Conservation (phyloP, 768 basidiomycete species). For the Melanogaster broomeanus region DNA sequence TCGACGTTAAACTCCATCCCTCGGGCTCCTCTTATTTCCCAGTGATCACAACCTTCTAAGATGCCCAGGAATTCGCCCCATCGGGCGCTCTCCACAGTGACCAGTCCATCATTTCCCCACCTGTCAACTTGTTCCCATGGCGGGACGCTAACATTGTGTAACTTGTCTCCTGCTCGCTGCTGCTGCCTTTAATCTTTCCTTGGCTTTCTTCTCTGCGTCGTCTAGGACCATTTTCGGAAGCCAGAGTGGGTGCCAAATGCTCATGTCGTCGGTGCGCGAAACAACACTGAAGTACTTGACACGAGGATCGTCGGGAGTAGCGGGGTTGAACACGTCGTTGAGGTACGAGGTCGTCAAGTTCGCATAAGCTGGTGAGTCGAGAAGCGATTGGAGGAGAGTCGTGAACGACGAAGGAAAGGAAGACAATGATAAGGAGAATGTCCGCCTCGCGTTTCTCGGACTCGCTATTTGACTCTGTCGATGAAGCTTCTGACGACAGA, state of each 20-base stretch:
- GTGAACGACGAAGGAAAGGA: conserved; percentile 83
- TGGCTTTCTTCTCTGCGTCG: conserved; percentile 67
- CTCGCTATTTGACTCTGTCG: background rate
- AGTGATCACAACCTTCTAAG: conserved; percentile 91
- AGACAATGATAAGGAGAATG: conserved; percentile 52
- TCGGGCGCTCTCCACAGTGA: conserved; percentile 86
- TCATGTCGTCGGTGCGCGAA: conserved; percentile 65
- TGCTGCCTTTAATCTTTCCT: conserved; percentile 42
- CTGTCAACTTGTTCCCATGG: conserved; percentile 53
- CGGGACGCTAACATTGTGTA: conserved; percentile 25
- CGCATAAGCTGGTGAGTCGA: conserved; percentile 96
- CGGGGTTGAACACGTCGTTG: conserved; percentile 77
- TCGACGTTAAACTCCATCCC: conserved; percentile 71
- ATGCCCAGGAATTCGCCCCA: conserved; percentile 97
- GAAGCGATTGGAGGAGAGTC: conserved; percentile 79
- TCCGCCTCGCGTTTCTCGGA: conserved; percentile 32
- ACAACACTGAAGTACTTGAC: conserved; percentile 95
- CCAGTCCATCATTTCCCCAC: conserved; percentile 91
- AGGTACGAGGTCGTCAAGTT: conserved; percentile 88
- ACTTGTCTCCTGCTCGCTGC: background rate
- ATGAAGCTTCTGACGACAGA: background rate
- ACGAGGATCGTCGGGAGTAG: conserved; percentile 71
- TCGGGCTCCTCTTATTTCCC: conserved; percentile 91
- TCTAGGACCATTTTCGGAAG: conserved; percentile 94
- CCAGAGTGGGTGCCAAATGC: conserved; percentile 95